A percentile compares a stretch with the other conserved stretches of the same genome.
Conservation (phyloP, 192 early-diverging fungal genomes). For the Coemansia asiatica region DNA sequence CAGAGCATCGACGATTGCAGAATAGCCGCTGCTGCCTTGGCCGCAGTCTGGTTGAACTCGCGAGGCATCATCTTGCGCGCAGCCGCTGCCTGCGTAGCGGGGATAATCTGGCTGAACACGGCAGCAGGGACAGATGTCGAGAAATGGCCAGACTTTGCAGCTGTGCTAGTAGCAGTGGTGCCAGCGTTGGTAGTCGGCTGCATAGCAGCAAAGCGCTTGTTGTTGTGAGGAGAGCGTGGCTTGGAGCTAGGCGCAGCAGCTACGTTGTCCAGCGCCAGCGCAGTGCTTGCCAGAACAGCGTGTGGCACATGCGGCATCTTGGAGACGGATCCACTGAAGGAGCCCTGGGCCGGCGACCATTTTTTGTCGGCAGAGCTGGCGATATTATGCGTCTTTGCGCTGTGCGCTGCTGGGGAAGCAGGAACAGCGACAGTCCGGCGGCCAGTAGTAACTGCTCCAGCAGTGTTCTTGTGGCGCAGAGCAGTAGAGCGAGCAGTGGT, state of each 20-base stretch:
- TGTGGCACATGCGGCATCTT: constrained; percentile 20
- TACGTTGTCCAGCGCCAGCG: constrained; percentile 24
- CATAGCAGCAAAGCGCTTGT: constrained; percentile 26
- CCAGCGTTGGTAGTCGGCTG: not conserved
- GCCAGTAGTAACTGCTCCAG: constrained; percentile 1
- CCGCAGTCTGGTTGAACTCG: constrained; percentile 47
- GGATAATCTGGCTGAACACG: constrained; percentile 57
- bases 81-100: constrained; percentile 52
- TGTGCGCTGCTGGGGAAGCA: not conserved
- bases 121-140: constrained; percentile 54
- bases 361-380: constrained; percentile 35
- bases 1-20: constrained; percentile 54
- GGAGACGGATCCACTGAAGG: constrained; percentile 5
- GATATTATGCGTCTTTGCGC: constrained; percentile 17
- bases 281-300: constrained; percentile 19
- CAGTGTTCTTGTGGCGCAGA: constrained; percentile 26
- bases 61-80: constrained; percentile 59
- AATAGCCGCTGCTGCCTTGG: constrained; percentile 49
- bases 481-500: constrained; percentile 11
- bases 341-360: constrained; percentile 24
- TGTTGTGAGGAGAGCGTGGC: constrained; percentile 27
- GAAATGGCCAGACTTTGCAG: constrained; percentile 29
- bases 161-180: not conserved
- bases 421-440: constrained; percentile 8
- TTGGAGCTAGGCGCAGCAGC: constrained; percentile 11